Base-by-base conservation (phyloP, 2,329 filamentous ascomycete species). In the Torrubiella hemipterigena region DNA sequence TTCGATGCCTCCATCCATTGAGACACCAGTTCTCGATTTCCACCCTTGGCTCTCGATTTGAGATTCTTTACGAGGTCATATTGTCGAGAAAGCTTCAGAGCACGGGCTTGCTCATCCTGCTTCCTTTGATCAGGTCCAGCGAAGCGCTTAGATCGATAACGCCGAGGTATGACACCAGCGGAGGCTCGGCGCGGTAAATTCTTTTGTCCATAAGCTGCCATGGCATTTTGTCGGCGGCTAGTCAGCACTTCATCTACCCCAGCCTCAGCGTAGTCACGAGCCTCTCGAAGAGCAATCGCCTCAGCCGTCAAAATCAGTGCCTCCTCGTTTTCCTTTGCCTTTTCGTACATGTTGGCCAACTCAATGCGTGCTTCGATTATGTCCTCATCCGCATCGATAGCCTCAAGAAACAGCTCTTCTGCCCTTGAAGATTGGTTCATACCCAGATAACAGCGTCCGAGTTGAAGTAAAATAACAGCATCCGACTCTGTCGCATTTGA, bases 341-440 rank as follows among this genome's bases (percentile, higher is more conserved):
- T 74, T 50, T 93, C 84, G 47, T 93, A 94, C 52, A 95, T 73
- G 45, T 81, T 86, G 10, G 84, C 84, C 8, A 95, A 64, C 44
- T 84, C 74, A 18, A 82, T 74, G 23, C 84, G 77, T 23, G 84
- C 82, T 38, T 86, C 78, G 29, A 89, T 75, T 35, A 80, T 77
- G 24, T 73, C 64, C 27, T 76, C 62, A 39, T 93, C 81, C 36
- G 75, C 68, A 31, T 84, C 73, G 22, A 85, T 74, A 9, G 87
- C 74, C 3, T 73, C 73, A 16, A 84, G 68, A 44, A 87, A 91
- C 47, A 75, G 81, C 40, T 81, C 75, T 46, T 89, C 79, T 1
- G 87, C 86, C 22, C 80, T 73, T 19, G 73, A 64, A 14, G 73
- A 65, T 33, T 80, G 66, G 6, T 69, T 70, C 17, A 75, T 57